phyloP scores from a whole-genome alignment of 2,329 filamentous ascomycete genomes.

The Claviceps fusiformis region DNA sequence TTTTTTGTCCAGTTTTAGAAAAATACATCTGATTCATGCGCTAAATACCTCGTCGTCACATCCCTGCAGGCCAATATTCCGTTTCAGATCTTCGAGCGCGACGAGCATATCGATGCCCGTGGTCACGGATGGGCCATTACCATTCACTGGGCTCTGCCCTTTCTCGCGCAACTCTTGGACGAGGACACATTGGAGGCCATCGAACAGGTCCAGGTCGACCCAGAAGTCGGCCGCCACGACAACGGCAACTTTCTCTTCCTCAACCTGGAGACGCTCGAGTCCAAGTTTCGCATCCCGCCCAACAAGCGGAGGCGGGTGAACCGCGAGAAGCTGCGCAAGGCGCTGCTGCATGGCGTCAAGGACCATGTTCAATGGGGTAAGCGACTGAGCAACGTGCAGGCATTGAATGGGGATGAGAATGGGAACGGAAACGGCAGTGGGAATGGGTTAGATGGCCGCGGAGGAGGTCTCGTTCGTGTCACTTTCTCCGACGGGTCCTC shows the following conservation, averaged over 20 bases:
- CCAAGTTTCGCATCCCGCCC: slow-evolving; percentile 25
- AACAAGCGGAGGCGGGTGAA: slow-evolving; percentile 22
- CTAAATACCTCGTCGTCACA: background rate
- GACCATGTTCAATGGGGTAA: slow-evolving; percentile 20
- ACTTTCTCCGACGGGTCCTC: slow-evolving; percentile 20
- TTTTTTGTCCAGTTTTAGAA: too few relatives aligned
- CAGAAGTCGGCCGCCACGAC: slow-evolving; percentile 25
- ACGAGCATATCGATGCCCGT: slow-evolving; percentile 16
- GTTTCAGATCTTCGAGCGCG: slow-evolving; percentile 19
- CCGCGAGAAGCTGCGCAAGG: slow-evolving; percentile 20
- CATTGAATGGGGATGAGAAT: slow-evolving; percentile 10
- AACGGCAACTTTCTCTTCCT: slow-evolving; percentile 26
- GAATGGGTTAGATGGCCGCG: background rate
- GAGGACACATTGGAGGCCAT: slow-evolving; percentile 11
- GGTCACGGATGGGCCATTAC: slow-evolving; percentile 45
- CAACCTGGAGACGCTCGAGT: slow-evolving; percentile 23
- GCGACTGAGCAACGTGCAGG: slow-evolving; percentile 15
- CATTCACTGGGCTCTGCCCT: slow-evolving; percentile 40
- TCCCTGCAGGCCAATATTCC: slow-evolving; percentile 15
- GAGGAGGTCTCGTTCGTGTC: slow-evolving; percentile 10
- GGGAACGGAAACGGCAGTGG: too few relatives aligned
- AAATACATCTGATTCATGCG: background rate
- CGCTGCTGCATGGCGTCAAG: slow-evolving; percentile 16
- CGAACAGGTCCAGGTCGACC: slow-evolving; percentile 17
- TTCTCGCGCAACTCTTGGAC: slow-evolving; percentile 14